These are phyloP conservation scores for Incumbomyces delicatus DNA, from an alignment of 2,329 filamentous ascomycete genomes.

Conservation along the genomic window DNA sequence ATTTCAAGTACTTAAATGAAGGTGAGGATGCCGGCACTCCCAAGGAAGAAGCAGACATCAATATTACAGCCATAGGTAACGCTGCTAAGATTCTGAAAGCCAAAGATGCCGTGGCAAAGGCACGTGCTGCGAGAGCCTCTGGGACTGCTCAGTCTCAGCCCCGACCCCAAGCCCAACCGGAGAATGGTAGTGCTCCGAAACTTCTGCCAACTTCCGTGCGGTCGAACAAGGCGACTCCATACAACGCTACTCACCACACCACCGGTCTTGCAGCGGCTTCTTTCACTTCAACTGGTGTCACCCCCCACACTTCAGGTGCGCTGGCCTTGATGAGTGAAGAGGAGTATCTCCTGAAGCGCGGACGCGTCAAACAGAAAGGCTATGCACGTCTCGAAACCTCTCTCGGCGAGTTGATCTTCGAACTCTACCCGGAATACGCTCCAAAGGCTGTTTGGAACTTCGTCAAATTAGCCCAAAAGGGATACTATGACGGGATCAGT, in stretches of 20 bases:
- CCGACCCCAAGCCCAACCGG: conserved; percentile 40
- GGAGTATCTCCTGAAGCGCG: conserved; percentile 91
- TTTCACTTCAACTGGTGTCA: conserved; percentile 89
- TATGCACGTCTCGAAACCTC: conserved; percentile 86
- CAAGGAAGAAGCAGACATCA: conserved; percentile 66
- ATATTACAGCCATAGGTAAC: conserved; percentile 68
- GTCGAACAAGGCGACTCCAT: conserved; percentile 38
- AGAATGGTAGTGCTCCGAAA: conserved; percentile 17
- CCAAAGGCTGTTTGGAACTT: conserved; percentile 98
- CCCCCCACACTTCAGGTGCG: conserved; percentile 80
- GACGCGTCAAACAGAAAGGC: conserved; percentile 77
- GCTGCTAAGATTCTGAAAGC: conserved; percentile 76
- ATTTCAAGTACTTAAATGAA: conserved; percentile 82
- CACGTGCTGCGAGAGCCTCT: conserved; percentile 60
- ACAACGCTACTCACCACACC: conserved; percentile 83
- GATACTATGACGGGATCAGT: conserved; percentile 70
- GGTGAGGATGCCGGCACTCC: conserved; percentile 58
- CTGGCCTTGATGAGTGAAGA: conserved; percentile 82
- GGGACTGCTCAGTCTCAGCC: conserved; percentile 36
- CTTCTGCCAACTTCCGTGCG: conserved; percentile 6
- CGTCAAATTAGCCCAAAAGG: conserved; percentile 72
- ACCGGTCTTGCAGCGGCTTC: conserved; percentile 85
- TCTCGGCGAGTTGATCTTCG: conserved; percentile 73
- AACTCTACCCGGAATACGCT: conserved; percentile 81
- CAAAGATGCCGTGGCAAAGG: conserved; percentile 87